Base-by-base conservation (phyloP, 2,329 filamentous ascomycete species). In the Aspergillus viridinutans region DNA sequence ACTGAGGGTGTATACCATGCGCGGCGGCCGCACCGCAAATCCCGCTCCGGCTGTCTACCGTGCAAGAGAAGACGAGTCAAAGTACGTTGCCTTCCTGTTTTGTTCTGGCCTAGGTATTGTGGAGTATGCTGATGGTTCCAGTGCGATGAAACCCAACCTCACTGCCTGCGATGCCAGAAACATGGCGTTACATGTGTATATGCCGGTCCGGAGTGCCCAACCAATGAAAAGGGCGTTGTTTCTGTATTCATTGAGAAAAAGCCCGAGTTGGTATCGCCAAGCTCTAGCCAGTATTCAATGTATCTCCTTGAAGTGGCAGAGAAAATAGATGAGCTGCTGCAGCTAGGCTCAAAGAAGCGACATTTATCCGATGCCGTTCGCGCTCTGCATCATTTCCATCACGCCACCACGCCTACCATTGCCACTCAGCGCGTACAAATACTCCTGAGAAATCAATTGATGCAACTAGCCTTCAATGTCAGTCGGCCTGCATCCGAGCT, bases 1-100 rank as follows among this genome's bases (percentile, higher is more conserved):
- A 29, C 50, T 14, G 64, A 63, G 17, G 59, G 55, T 26, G 55
- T 59, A 43, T 72, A 64, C 53, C 70, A 70, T 56, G 28, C 70
- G 42, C 69, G 71, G 23, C 66, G 64, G 42, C 38, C 70, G 2
- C 72, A 74, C 62, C 70, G 65, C 35, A 73, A 74, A 59, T 74
- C 71, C 42, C 66, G 71, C 17, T 62, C 58, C 25, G 71, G 72
- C 7, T 74, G 72, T 54, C 56, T 57, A 35, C 68, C 65, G 45
- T 74, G 71, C 58, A 74, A 74, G 61, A 64, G 65, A 25, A 66
- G 72, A 25, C 62, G 67, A 59, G 67, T 74, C 38, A 74, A 74
- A 65, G 70, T 74, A 68, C 6, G 23, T 47, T 47, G 12, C 21
- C 23, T 45, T 23, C 21, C 43, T 17, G 3, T 25, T 14, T 17